Evolutionary conservation across 2,329 filamentous ascomycete species (phyloP), one percentile per base, ranked within the genome.

Genomic region (Cladosporium sp.): DNA sequence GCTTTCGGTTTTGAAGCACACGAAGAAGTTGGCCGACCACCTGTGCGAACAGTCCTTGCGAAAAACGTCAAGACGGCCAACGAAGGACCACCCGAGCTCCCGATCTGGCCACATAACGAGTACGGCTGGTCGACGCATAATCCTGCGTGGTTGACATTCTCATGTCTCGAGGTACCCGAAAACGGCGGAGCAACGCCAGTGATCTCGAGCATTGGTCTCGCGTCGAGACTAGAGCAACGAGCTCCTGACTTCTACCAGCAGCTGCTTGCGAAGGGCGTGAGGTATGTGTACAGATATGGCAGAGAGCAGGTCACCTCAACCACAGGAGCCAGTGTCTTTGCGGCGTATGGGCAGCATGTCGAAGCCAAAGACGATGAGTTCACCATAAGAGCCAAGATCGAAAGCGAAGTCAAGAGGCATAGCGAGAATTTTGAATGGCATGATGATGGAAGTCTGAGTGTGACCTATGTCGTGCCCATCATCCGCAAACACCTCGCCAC

Each of bases 401-500:
- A 26, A 11, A 53, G 1, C 30, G 56, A 43, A 32, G 28, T 58
- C 3, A 39, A 21, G 18, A 28, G 56, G 39, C 23, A 43, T 26
- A 28, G 56, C 25, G 32, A 43, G 32, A 43, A 28, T 2, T 36
- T 58, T 23, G 56, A 58, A 25, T 58, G 32, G 32, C 32, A 58
- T 18, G 56, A 58, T n/a, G 56, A 58, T 36, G 56, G 56, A 8
- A 58, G 56, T 26, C 34, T 58, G 32, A 58, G 56, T 21, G 32
- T 58, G 32, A 43, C 56, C 2, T 18, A 43, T 26, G 21, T 25
- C 2, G 30, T 58, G 18, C 56, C 56, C 30, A 58, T 58, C 32
- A 11, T 58, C n/a, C 56, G 56, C 28, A 58, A 58, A 26, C 32
- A 58, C 21, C 28, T 58, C 14, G n/a, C 32, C 56, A 58, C 56